Evolutionary conservation across 306 rosid species (phyloP).

Genomic region (Vicia villosa): DNA sequence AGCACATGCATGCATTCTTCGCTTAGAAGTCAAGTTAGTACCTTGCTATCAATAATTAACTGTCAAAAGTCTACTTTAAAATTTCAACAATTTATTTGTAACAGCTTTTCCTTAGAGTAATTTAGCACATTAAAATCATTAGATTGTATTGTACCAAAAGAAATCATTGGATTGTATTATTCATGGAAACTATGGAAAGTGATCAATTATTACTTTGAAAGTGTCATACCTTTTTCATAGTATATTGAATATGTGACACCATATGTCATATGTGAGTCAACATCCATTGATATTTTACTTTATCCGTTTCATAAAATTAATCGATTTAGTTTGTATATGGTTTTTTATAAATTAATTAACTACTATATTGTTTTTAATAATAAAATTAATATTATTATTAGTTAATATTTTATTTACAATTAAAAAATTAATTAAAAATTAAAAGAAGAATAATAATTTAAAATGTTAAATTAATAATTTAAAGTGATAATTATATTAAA

Average conservation of each 20-base stretch:
- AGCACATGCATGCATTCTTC: not conserved
- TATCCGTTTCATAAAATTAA: too few species aligned
- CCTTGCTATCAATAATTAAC: not conserved
- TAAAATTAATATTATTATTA: too few species aligned
- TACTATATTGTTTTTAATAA: too few species aligned
- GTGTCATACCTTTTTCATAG: not conserved
- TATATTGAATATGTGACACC: conserved; percentile 7
- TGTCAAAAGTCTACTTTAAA: not conserved
- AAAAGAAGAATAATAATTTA: too few species aligned
- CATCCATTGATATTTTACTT: not conserved
- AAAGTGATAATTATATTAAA: too few species aligned
- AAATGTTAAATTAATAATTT: too few species aligned
- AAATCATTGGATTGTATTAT: not conserved
- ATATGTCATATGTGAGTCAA: conserved; percentile 22
- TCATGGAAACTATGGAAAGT: conserved; percentile 1
- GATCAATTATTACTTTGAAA: conserved; percentile 4
- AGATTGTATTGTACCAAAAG: not conserved
- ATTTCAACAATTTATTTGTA: not conserved
- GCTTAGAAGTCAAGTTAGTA: conserved; percentile 28
- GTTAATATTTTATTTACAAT: too few species aligned
- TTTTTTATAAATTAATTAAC: too few species aligned
- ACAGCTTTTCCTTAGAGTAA: not conserved
- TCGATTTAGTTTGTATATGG: too few species aligned
- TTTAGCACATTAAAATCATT: not conserved
- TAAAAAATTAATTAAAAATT: too few species aligned